Conservation (phyloP, 75 land plant species). For the Sequoiadendron giganteum region DNA sequence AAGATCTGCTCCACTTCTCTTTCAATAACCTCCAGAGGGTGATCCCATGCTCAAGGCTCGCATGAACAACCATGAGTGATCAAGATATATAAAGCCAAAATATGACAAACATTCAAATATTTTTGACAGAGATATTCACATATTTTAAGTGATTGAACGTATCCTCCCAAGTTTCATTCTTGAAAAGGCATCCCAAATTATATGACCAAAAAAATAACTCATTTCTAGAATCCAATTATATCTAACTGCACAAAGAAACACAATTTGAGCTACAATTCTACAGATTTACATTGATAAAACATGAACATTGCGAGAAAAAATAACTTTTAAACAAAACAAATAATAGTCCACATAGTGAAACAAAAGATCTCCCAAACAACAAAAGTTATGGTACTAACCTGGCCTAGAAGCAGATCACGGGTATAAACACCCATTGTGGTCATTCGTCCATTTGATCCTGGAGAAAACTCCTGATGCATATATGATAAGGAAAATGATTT, state of each 20-base stretch:
- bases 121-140: background rate
- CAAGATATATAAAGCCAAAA: conserved; percentile 6
- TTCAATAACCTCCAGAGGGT: conserved; percentile 21
- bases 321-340: background rate
- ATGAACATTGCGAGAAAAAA: background rate
- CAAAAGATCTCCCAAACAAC: background rate
- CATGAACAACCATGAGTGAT: conserved; percentile 15
- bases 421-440: conserved; percentile 97
- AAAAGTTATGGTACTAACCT: conserved; percentile 44
- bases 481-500: background rate
- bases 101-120: conserved; percentile 2
- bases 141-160: background rate
- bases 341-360: background rate
- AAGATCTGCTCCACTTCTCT: conserved; percentile 22
- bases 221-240: background rate
- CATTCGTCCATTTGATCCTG: conserved; percentile 82
- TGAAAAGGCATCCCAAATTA: background rate
- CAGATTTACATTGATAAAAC: background rate
- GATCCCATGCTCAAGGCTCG: conserved; percentile 15
- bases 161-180: background rate
- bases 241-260: background rate
- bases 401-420: conserved; percentile 95
- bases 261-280: background rate
- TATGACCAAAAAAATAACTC: background rate
- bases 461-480: conserved; percentile 79